A percentile compares a stretch with the other conserved stretches of the same genome.
Conservation (phyloP, 2,329 filamentous ascomycete species). For the Lachnellula suecica region DNA sequence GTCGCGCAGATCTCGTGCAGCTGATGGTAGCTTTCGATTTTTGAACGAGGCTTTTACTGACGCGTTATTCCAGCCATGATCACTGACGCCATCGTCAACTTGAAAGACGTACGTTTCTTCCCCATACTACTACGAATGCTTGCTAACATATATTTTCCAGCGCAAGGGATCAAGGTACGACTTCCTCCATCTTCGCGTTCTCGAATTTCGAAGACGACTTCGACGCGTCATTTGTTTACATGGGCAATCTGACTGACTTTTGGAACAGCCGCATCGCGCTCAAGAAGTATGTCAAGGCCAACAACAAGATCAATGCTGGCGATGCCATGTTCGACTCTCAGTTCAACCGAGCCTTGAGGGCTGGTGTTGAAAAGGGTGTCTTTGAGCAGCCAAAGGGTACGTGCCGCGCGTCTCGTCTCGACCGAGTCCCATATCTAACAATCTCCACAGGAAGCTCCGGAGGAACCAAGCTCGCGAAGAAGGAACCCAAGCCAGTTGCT, state of each 20-base stretch:
- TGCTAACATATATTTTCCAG: conserved; percentile 20
- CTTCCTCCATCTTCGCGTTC: conserved; percentile 1
- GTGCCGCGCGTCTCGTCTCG: conserved; percentile 33
- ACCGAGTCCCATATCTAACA: conserved; percentile 25
- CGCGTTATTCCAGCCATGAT: conserved; percentile 31
- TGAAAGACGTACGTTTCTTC: conserved; percentile 32
- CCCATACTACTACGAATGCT: not conserved
- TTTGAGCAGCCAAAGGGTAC: conserved; percentile 73
- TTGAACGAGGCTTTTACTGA: conserved; percentile 17
- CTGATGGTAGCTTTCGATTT: conserved; percentile 31
- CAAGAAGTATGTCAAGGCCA: conserved; percentile 73
- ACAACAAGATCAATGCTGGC: conserved; percentile 63
- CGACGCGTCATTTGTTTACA: conserved; percentile 26
- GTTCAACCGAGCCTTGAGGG: conserved; percentile 68
- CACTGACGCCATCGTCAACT: conserved; percentile 32
- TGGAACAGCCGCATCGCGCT: conserved; percentile 58
- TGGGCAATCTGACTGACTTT: conserved; percentile 17
- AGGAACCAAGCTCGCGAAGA: conserved; percentile 71
- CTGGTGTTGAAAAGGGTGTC: conserved; percentile 66
- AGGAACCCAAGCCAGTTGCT: conserved; percentile 45
- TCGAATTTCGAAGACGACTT: conserved; percentile 6
- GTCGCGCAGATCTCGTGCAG: conserved; percentile 57
- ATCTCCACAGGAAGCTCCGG: conserved; percentile 59
- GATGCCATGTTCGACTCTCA: conserved; percentile 62
- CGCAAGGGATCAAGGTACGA: conserved; percentile 35